Evolutionary conservation across 257 asterid species (phyloP).

Genomic region (Scutellaria barbata): DNA sequence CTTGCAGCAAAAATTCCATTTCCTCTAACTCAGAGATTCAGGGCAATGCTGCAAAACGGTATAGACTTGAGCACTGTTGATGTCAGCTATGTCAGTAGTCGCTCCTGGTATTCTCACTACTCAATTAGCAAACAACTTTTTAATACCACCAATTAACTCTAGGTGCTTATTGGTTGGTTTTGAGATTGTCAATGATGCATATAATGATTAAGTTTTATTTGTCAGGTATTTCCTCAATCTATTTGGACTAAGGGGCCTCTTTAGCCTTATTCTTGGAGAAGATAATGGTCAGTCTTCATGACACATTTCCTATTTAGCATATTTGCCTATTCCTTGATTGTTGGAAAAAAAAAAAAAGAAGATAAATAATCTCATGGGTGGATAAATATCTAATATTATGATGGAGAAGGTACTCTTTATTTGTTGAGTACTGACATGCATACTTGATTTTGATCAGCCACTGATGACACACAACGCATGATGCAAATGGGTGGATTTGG

Average conservation of each 20-base stretch:
- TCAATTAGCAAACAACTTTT: conserved; percentile 18
- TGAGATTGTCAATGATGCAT: conserved; percentile 20
- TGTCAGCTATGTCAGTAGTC: conserved; percentile 97
- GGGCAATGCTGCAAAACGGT: conserved; percentile 93
- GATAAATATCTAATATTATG: conserved; percentile 8
- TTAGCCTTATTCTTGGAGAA: conserved; percentile 93
- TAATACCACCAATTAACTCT: neutral
- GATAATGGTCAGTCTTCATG: conserved; percentile 73
- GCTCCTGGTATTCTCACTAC: conserved; percentile 71
- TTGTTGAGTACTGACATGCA: conserved; percentile 30
- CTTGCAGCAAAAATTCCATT: conserved; percentile 90
- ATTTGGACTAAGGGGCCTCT: conserved; percentile 89
- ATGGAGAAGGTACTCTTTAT: conserved; percentile 14
- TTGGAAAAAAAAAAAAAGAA: neutral
- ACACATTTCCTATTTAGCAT: neutral
- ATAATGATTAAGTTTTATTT: conserved; percentile 31
- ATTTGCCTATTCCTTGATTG: neutral
- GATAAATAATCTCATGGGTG: neutral
- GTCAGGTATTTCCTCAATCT: conserved; percentile 91
- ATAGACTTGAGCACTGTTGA: conserved; percentile 94
- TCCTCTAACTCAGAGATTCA: conserved; percentile 93
- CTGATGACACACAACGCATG: conserved; percentile 92
- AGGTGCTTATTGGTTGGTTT: conserved; percentile 27
- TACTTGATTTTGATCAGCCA: conserved; percentile 55
- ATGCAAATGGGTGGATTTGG: conserved; percentile 99